These are phyloP conservation scores for Leccinum broughii DNA, from an alignment of 768 basidiomycete species.

Conservation along the genomic window DNA sequence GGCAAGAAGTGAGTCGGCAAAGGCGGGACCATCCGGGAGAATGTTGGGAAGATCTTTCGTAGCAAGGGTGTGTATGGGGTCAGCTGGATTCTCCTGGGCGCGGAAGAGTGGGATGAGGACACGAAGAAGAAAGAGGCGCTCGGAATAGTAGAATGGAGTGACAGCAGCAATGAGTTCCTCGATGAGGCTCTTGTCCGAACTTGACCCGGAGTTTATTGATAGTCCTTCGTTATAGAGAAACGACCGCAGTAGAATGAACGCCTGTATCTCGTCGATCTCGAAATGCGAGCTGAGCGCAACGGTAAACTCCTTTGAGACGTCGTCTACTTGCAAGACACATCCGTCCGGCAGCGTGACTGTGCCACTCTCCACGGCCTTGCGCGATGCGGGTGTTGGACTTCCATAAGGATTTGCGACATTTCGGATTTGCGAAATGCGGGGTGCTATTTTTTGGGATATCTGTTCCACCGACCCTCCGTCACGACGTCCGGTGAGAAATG, in stretches of 20 bases:
- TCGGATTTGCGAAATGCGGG: slow-evolving; percentile 57
- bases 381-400: slow-evolving; percentile 65
- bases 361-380: slow-evolving; percentile 64
- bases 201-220: slow-evolving; percentile 47
- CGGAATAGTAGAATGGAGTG: slow-evolving; percentile 79
- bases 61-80: slow-evolving; percentile 57
- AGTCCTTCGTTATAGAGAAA: slow-evolving; percentile 80
- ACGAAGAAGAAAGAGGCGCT: slow-evolving; percentile 70
- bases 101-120: slow-evolving; percentile 75
- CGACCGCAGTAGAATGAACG: slow-evolving; percentile 69
- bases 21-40: slow-evolving; percentile 63
- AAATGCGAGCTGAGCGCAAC: slow-evolving; percentile 71
- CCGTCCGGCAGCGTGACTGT: slow-evolving; percentile 70
- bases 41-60: slow-evolving; percentile 55
- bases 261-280: slow-evolving; percentile 79
- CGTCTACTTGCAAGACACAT: slow-evolving; percentile 59
- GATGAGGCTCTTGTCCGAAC: slow-evolving; percentile 40
- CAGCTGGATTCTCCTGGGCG: slow-evolving; percentile 57
- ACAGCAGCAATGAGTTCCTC: slow-evolving; percentile 57
- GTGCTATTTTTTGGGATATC: slow-evolving; percentile 54
- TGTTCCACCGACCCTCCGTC: slow-evolving; percentile 62
- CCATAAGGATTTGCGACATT: slow-evolving; percentile 67
- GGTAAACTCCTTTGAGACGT: slow-evolving; percentile 68
- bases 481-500: slow-evolving; percentile 54
- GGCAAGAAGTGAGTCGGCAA: slow-evolving; percentile 57